Base-by-base conservation (phyloP, 2,329 filamentous ascomycete genomes). In the Neonectria sp. region DNA sequence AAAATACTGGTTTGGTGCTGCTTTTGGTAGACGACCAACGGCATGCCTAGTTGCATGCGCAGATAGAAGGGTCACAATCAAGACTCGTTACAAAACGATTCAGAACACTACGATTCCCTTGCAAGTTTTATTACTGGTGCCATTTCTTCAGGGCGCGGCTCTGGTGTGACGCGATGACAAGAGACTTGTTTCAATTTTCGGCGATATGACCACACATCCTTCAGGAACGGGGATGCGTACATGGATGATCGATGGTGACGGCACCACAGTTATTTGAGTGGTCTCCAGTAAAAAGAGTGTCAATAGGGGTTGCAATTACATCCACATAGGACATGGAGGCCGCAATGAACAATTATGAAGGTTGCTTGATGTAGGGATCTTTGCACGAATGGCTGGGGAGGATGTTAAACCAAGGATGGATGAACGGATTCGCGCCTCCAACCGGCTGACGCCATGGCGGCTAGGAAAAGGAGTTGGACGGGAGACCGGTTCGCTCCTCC, bases 171-270 rank as follows among this genome's bases (percentile, higher is more conserved):
- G 6, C 27, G 40, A 15, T 48, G 35, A n/a, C 49, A 33, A 33
- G 27, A 17, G 27, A 12, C 29, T 63, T 24, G 60, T 63, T 63
- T 63, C 53, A 37, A 57, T 58, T 40, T 53, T 57, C 35, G 60
- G 60, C 27, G 60, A 63, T 63, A 46, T 27, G 17, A 63, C 60
- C 33, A 35, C 43, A n/a, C n/a, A 40, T 56, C 24, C 46, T 25
- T n/a, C 24, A 33, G 17, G n/a, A 35, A 43, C 35, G 24, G 17
- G 45, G 53, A 46, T 52, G 21, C 13, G 37, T n/a, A 21, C 37
- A 61, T 27, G 49, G 59, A 25, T 55, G 37, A 25, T 24, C 15
- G 21, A 24, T 24, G 49, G 25, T 21, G 27, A 55, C 29, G 49
- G 17, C 37, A 46, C 49, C 49, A 46, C n/a, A 24, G 40, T 24